A percentile compares a stretch with the other conserved stretches of the same genome.
phyloP scores from a whole-genome alignment of 805 yeast species.

The Millerago galiae region DNA sequence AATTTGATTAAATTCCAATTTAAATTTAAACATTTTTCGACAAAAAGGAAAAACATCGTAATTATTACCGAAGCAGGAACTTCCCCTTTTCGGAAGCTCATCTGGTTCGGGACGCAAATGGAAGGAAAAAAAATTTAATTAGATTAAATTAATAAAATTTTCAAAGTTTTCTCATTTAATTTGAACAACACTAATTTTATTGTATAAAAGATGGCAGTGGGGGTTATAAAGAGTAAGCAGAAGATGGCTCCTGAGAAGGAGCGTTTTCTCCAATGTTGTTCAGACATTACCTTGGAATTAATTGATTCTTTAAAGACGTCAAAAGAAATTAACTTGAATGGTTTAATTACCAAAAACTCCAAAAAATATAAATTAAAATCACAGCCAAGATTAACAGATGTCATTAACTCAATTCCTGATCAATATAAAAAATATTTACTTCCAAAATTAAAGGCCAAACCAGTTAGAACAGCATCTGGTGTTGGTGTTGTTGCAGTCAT shows the following conservation, averaged over 20 bases:
- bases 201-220: conserved; percentile 19
- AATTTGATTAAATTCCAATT: neutral
- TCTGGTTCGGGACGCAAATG: neutral
- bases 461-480: conserved; percentile 97
- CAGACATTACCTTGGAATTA: conserved; percentile 82
- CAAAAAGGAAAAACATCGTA: neutral
- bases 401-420: conserved; percentile 91
- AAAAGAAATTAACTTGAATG: conserved; percentile 83
- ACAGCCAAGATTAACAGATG: conserved; percentile 93
- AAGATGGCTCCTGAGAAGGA: conserved; percentile 88
- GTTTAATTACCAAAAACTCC: conserved; percentile 75
- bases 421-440: conserved; percentile 86
- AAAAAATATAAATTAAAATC: conserved; percentile 86
- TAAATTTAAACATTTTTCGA: neutral
- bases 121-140: neutral
- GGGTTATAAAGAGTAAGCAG: conserved; percentile 38
- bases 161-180: too few relatives aligned
- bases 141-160: neutral
- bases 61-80: neutral
- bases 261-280: conserved; percentile 85
- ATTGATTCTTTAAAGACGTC: conserved; percentile 69
- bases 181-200: too few relatives aligned
- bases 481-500: conserved; percentile 98
- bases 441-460: conserved; percentile 96
- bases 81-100: neutral